Evolutionary conservation across 1,139 yeast genomes (phyloP), one percentile per base, ranked within the genome.

Genomic region (Ogataea hybrid): DNA sequence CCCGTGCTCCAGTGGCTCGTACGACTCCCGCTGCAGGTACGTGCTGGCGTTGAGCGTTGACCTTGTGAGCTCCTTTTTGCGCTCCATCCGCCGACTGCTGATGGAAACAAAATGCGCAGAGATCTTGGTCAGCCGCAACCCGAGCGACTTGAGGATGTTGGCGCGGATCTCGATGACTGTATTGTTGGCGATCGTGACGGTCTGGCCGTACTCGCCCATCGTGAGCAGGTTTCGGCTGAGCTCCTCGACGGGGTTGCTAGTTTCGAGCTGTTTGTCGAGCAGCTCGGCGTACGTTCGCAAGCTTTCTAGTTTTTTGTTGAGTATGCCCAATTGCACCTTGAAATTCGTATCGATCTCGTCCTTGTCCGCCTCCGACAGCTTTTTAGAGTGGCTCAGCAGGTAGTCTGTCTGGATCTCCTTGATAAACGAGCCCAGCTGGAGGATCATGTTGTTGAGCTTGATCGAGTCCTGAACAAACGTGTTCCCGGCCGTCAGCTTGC

Each of bases 181-280:
- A 20, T 41, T 41, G 36, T 49, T 53, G 10, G 44, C 40, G 2
- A 59, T 38, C 6, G 48, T 25, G 6, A 44, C 37, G 21, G 46
- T 47, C 17, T 50, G 52, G 2, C 59, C 56, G 39, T 55, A 56
- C 31, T 58, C 59, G 8, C 64, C 64, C 55, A 57, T 51, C 3
- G 57, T 50, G 5, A 57, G 34, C 5, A 59, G 37, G 39, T 57
- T 59, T 27, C 48, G 36, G 12, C 62, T 50, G 7, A 54, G 35
- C 10, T 44, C 43, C 30, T 51, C 48, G 16, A 52, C 32, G 20
- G 49, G 42, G 17, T 42, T 40, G 16, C 40, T 30, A 35, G 31
- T 35, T 29, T 47, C 44, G 29, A 47, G 35, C 28, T 38, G 30
- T 14, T 37, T 35, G 43, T 56, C 46, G 28, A 54, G 37, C 8